Base-by-base conservation (phyloP, 2,329 filamentous ascomycete genomes). In the Stromatinia cepivora region DNA sequence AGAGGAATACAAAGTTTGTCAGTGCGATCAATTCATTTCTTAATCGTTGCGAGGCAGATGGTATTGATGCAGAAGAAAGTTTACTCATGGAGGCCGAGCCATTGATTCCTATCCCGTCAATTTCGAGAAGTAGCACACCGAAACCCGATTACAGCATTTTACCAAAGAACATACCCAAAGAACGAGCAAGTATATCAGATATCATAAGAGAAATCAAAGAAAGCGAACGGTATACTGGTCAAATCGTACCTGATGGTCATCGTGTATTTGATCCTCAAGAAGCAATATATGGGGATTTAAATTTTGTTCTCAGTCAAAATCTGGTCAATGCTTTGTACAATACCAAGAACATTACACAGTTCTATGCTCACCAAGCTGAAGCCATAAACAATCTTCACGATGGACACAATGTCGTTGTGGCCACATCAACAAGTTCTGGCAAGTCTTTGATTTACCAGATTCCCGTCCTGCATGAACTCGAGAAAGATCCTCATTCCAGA, bases 371-470 rank as follows among this genome's bases (percentile, higher is more conserved):
- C 79, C 95, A 99, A 80, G 89, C 94, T 0, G 92, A 97, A 80
- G 95, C 95, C 0, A 92, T 99, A 75, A 99, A 99, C 77, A 88
- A 90, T 71, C 83, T 99, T 1, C 85, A 94, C 69, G 87, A 90
- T 4, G 94, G 93, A 0, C 87, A 90, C 50, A 89, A 97, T 78
- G 93, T 98, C 20, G 94, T 99, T 65, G 90, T 99, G 1, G 90
- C 94, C 1, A 99, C 95, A 0, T 97, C 94, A 0, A 99, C 95
- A 0, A 97, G 92, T 77, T 99, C 95, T 0, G 95, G 95, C 15
- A 99, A 99, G 79, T 97, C 93, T 8, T 82, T 99, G n/a, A 97
- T 99, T 71, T 99, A 98, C 77, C 95, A 99, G 77, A 86, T 99
- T 22, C 95, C 95, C 0, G 93, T 99, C 57, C 81, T 99, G 15